Evolutionary conservation across 768 basidiomycete species (phyloP), one percentile per base, ranked within the genome.

Genomic region (Cystobasidium ongulense): DNA sequence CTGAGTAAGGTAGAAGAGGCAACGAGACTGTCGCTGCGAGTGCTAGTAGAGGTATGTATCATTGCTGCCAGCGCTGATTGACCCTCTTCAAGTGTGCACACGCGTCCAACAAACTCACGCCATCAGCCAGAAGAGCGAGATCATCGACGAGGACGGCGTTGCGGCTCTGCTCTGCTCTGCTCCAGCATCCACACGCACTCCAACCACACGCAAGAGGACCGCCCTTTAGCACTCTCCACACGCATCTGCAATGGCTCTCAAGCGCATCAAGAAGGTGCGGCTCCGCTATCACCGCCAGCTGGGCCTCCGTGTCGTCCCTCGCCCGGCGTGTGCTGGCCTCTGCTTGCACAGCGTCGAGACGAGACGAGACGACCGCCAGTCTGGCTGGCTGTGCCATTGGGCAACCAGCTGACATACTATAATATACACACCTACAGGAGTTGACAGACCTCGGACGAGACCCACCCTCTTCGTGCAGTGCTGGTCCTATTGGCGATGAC

Each of bases 401-500:
- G 5, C 25, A 29, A 29, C 5, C 5, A 11, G 57, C 11, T 35
- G 57, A 59, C 13, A 2, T 59, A 15, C 25, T 29, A n/a, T n/a
- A 29, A 7, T 50, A 17, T 59, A 15, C 23, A 27, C 23, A 29
- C 11, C 21, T 31, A 72, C 76, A 99, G 96, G 96, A 99, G 88
- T 87, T 98, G 86, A 86, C 91, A 82, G 96, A 99, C 85, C 94
- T 99, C 82, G 94, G 94, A 68, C 93, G 94, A 81, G 96, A 99
- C 85, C 96, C 96, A 82, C 96, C 96, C 78, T 93, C 94, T 67
- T 98, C 96, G 72, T 99, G 96, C 89, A 94, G 92, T 79, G 96
- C 96, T 79, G 96, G 96, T 66, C 96, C 96, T 53, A 92, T 90
- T 75, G 92, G 92, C 66, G 94, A 98, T 81, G 94, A 97, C 84